These are phyloP conservation scores for Fusarium luffae DNA, from an alignment of 2,329 filamentous ascomycete genomes.

Conservation along the genomic window DNA sequence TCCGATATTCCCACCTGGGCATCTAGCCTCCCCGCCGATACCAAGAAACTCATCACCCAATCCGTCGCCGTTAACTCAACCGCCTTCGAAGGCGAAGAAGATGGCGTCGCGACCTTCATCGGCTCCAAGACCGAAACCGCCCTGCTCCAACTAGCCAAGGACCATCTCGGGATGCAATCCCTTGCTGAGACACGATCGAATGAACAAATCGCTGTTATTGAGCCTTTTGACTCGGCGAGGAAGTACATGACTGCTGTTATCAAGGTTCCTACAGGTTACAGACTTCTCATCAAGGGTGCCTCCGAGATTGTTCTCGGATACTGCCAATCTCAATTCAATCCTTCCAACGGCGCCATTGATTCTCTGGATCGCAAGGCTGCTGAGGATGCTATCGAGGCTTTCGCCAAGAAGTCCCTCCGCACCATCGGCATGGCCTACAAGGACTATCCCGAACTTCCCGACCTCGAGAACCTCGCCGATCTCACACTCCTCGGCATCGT, in stretches of 20 bases:
- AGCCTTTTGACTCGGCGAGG: conserved; percentile 79
- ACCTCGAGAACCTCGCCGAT: conserved; percentile 66
- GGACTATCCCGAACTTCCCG: conserved; percentile 73
- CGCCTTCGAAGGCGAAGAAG: conserved; percentile 77
- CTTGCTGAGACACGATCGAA: conserved; percentile 72
- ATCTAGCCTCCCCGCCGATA: conserved; percentile 38
- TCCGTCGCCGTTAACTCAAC: conserved; percentile 73
- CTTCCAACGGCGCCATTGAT: conserved; percentile 57
- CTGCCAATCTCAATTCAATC: conserved; percentile 60
- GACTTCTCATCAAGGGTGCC: conserved; percentile 72
- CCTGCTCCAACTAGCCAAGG: conserved; percentile 73
- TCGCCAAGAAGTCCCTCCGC: conserved; percentile 81
- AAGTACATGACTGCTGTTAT: conserved; percentile 77
- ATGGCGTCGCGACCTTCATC: conserved; percentile 73
- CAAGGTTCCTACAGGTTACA: conserved; percentile 62
- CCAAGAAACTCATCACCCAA: conserved; percentile 49
- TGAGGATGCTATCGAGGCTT: conserved; percentile 75
- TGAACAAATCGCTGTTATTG: conserved; percentile 70
- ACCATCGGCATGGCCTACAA: conserved; percentile 87
- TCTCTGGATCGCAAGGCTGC: conserved; percentile 64
- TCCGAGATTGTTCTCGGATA: conserved; percentile 70
- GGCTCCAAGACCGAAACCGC: conserved; percentile 84
- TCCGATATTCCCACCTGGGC: conserved; percentile 25
- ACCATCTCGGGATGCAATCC: conserved; percentile 74
- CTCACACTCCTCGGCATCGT: conserved; percentile 72